A percentile compares a stretch with the other conserved stretches of the same genome.
Evolutionary conservation across 139 green algal genomes (phyloP).

Genomic region (Chlamydomonas schloesseri): DNA sequence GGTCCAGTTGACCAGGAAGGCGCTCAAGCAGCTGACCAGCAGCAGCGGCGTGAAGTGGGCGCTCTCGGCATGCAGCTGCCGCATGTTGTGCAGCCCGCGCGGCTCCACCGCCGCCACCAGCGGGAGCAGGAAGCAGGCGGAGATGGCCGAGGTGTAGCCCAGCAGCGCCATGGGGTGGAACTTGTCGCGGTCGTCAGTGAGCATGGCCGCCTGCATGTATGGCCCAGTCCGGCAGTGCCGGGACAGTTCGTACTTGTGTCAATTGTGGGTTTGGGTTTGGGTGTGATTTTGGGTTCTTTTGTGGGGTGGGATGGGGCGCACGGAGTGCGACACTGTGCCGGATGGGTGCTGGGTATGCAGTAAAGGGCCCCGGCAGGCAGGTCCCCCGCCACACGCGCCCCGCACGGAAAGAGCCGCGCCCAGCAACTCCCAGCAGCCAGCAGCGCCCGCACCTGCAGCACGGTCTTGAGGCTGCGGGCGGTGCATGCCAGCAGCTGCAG

Average conservation of each 20-base stretch:
- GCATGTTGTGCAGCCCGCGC: neutral
- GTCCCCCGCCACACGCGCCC: too few relatives aligned
- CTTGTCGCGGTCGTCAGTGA: slow-evolving; percentile 74
- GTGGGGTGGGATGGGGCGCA: too few relatives aligned
- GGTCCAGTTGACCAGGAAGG: slow-evolving; percentile 91
- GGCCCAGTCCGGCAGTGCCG: neutral
- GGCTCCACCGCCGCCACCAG: slow-evolving; percentile 1
- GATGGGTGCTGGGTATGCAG: too few relatives aligned
- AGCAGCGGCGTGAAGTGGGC: slow-evolving; percentile 73
- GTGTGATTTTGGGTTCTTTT: neutral
- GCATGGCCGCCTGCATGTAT: neutral
- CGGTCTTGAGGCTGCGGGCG: slow-evolving; percentile 20
- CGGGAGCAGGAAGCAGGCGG: neutral
- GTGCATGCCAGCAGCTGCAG: slow-evolving; percentile 25
- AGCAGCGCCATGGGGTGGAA: slow-evolving; percentile 90
- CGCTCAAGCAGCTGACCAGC: slow-evolving; percentile 81
- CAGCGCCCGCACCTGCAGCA: slow-evolving; percentile 27
- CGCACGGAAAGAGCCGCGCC: too few relatives aligned
- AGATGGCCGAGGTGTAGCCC: slow-evolving; percentile 35
- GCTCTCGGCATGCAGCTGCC: slow-evolving; percentile 10
- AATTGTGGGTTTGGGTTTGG: neutral
- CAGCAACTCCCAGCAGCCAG: too few relatives aligned
- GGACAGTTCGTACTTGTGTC: neutral
- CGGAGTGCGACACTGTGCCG: too few relatives aligned
- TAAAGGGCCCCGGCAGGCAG: too few relatives aligned